These are phyloP conservation scores for Eucalyptus regnans DNA, from an alignment of 345 rosid genomes.

Conservation along the genomic window DNA sequence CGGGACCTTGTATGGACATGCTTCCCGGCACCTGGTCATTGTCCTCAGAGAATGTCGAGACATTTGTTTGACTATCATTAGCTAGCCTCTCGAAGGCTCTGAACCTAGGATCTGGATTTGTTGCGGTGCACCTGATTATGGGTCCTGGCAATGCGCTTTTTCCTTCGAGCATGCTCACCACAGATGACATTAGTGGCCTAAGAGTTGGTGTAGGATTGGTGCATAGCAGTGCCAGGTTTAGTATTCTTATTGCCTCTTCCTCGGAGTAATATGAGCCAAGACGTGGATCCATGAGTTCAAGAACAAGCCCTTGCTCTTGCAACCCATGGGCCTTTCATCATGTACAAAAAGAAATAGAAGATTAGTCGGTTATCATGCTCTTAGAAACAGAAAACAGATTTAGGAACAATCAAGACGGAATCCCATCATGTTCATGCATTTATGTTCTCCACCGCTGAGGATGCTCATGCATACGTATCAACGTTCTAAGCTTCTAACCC, in stretches of 20 bases:
- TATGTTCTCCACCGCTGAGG: neutral
- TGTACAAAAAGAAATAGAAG: neutral
- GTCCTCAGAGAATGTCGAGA: slow-evolving; percentile 27
- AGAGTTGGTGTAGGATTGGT: slow-evolving; percentile 88
- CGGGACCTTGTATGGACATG: slow-evolving; percentile 53
- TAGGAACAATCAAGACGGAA: neutral
- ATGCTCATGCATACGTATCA: neutral
- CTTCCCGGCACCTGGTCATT: slow-evolving; percentile 18
- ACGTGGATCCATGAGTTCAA: slow-evolving; percentile 66
- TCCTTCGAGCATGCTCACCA: neutral
- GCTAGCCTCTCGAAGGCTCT: slow-evolving; percentile 65
- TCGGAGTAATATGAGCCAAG: slow-evolving; percentile 45
- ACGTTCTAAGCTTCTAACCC: neutral
- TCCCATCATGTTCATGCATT: neutral
- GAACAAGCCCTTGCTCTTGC: slow-evolving; percentile 85
- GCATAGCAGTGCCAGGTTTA: slow-evolving; percentile 68
- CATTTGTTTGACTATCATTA: slow-evolving; percentile 50
- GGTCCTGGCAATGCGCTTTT: slow-evolving; percentile 61
- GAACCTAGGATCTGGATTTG: slow-evolving; percentile 50
- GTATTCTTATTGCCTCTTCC: slow-evolving; percentile 54
- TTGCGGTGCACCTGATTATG: slow-evolving; percentile 32
- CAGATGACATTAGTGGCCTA: slow-evolving; percentile 79
- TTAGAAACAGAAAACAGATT: neutral
- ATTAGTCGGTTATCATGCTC: neutral
- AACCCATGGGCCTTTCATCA: neutral